phyloP scores from a whole-genome alignment of 164 flowering plant genomes.

The Cinnamomum micranthum region DNA sequence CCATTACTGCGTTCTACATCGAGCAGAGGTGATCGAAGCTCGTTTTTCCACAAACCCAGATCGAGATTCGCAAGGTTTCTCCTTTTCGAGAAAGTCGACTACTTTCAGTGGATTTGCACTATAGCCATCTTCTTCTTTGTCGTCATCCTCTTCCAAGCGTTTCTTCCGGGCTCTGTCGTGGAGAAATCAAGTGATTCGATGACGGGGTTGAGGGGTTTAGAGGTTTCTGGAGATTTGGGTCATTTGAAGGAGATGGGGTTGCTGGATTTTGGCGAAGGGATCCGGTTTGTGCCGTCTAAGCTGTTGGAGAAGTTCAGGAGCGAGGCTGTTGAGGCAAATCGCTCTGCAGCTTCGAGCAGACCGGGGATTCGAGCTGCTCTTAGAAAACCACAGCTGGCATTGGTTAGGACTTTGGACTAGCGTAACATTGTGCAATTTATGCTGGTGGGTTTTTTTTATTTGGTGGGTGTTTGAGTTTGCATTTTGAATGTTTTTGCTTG shows the following conservation, averaged over 20 bases:
- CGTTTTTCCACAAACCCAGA: conserved; percentile 57
- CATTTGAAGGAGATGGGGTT: conserved; percentile 43
- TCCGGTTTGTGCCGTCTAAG: conserved; percentile 54
- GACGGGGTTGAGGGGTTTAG: conserved; percentile 5
- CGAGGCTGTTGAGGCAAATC: conserved; percentile 34
- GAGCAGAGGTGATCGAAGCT: conserved; percentile 29
- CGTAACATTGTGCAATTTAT: not conserved
- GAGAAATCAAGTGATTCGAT: conserved; percentile 38
- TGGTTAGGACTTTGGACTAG: conserved; percentile 45
- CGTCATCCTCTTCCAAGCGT: conserved; percentile 58
- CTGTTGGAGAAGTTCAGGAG: conserved; percentile 50
- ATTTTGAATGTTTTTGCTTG: not conserved
- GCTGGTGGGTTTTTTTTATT: not conserved
- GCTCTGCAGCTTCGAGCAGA: conserved; percentile 23
- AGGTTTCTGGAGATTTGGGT: conserved; percentile 27
- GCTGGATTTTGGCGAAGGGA: conserved; percentile 72
- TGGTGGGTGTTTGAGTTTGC: not conserved
- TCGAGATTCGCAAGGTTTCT: conserved; percentile 72
- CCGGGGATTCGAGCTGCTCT: conserved; percentile 45
- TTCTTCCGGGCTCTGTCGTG: conserved; percentile 60
- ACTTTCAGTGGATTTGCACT: conserved; percentile 71
- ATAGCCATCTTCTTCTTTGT: conserved; percentile 64
- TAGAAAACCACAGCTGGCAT: conserved; percentile 81
- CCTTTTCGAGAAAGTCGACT: conserved; percentile 65
- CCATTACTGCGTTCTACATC: conserved; percentile 38